A percentile compares a stretch with the other conserved stretches of the same genome.
These are phyloP conservation scores for Lentinus brumalis DNA, from an alignment of 768 basidiomycete species.

Conservation along the genomic window DNA sequence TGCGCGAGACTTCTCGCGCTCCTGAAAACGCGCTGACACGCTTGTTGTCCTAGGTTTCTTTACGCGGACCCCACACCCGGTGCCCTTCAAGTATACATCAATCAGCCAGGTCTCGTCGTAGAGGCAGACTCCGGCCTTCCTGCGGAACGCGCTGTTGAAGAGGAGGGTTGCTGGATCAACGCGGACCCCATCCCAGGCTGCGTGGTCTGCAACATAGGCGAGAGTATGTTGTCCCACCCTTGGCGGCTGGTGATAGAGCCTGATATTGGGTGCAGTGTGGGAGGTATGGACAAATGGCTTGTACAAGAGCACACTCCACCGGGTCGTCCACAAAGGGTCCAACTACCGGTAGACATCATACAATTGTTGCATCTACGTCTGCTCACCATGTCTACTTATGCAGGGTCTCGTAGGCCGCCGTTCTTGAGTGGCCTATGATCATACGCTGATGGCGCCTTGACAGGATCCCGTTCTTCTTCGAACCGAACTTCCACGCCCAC, in stretches of 20 bases:
- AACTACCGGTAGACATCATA: slow-evolving; percentile 55
- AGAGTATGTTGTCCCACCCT: slow-evolving; percentile 59
- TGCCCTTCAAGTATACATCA: slow-evolving; percentile 82
- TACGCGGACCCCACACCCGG: slow-evolving; percentile 77
- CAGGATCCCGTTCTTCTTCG: slow-evolving; percentile 92
- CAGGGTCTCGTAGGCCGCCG: slow-evolving; percentile 68
- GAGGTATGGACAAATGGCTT: slow-evolving; percentile 88
- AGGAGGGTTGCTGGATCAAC: slow-evolving; percentile 72
- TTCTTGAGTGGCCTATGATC: background rate
- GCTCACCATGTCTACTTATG: background rate
- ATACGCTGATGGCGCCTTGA: background rate
- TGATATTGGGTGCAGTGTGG: slow-evolving; percentile 62
- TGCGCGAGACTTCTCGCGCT: slow-evolving; percentile 33
- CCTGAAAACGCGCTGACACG: background rate
- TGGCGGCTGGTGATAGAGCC: background rate
- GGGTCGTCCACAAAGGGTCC: slow-evolving; percentile 75
- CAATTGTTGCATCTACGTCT: background rate
- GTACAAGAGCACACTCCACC: slow-evolving; percentile 87
- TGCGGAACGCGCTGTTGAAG: slow-evolving; percentile 53
- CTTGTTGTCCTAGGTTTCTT: slow-evolving; percentile 62
- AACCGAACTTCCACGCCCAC: slow-evolving; percentile 79
- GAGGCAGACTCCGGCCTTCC: slow-evolving; percentile 30
- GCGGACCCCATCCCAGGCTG: slow-evolving; percentile 84
- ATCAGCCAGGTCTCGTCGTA: slow-evolving; percentile 37
- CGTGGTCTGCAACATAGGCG: slow-evolving; percentile 89